Base-by-base conservation (phyloP, 441 rosid genomes). In the Brassica balearica region DNA sequence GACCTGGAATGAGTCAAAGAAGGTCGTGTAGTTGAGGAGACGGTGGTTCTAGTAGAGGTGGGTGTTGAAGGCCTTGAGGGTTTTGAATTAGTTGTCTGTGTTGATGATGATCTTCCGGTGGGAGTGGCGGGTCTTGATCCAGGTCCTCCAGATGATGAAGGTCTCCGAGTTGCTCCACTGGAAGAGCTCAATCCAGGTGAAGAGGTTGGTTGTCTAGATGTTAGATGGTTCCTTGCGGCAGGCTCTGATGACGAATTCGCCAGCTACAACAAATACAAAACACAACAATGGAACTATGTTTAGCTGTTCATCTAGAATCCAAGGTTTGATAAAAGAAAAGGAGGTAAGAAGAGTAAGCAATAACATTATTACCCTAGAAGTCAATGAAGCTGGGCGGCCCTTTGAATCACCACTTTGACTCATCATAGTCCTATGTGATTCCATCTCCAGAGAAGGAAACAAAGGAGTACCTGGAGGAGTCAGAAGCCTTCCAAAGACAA, bases 381-480 rank as follows among this genome's bases (percentile, higher is more conserved):
- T 88, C 74, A 88, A 77, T 71, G 88, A 85, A 73, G 92, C 86
- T 0, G 90, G 76, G 41, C 86, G 88, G 69, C 89, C 83, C 85
- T 91, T 93, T 67, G 95, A 86, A 75, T 87, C 83, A 59, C 87
- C 88, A 77, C 88, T 78, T 86, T 89, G 95, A 83, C 82, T 90
- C 96, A 85, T 90, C 72, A 84, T 71, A 3, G 90, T 85, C 84
- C 89, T 89, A 63, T 84, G 96, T 6, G 97, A 89, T 82, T 90
- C 97, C 95, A 89, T 88, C 88, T 93, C 99, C 88, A 95, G 83
- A 10, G 99, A 92, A 76, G 99, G 97, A 74, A 95, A 95, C 62
- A 95, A 88, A 58, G 99, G 99, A 25, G 99, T 95, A 69, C 96
- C 99, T 51, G 99, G 99, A 80, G 99, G 97, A 0, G 97, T 95